These are phyloP conservation scores for Saussurea involucrata DNA, from an alignment of 129 eudicot genomes.

Conservation along the genomic window DNA sequence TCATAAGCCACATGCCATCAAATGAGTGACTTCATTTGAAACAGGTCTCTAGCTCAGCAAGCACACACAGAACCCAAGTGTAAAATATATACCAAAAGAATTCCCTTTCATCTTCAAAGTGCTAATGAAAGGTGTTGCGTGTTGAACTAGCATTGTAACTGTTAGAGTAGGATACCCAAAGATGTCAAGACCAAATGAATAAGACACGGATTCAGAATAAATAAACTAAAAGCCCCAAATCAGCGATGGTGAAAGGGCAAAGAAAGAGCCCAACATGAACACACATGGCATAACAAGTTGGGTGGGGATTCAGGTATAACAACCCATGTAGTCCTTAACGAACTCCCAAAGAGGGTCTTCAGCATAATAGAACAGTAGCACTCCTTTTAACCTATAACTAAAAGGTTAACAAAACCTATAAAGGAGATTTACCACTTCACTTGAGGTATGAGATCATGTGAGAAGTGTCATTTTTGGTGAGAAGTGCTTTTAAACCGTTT, in stretches of 20 bases:
- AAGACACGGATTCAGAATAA: background rate
- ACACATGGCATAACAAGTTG: background rate
- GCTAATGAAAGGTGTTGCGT: background rate
- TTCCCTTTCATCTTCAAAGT: background rate
- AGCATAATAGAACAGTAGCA: background rate
- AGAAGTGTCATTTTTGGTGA: no score
- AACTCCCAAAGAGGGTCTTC: background rate
- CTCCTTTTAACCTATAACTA: background rate
- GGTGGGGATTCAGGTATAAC: background rate
- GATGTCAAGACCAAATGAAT: background rate
- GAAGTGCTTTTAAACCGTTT: no score
- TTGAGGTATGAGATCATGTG: no score
- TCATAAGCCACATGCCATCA: background rate
- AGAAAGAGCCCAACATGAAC: background rate
- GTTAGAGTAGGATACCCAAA: background rate
- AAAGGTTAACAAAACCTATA: background rate
- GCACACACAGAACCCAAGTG: background rate
- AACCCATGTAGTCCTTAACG: background rate
- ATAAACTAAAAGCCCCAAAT: background rate
- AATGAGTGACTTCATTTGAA: background rate
- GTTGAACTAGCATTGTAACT: background rate
- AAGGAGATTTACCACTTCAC: background rate
- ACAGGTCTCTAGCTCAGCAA: background rate
- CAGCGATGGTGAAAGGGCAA: background rate
- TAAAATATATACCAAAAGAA: background rate